Evolutionary conservation across 179 eudicot species (phyloP).

Genomic region (Beta lomatogona): DNA sequence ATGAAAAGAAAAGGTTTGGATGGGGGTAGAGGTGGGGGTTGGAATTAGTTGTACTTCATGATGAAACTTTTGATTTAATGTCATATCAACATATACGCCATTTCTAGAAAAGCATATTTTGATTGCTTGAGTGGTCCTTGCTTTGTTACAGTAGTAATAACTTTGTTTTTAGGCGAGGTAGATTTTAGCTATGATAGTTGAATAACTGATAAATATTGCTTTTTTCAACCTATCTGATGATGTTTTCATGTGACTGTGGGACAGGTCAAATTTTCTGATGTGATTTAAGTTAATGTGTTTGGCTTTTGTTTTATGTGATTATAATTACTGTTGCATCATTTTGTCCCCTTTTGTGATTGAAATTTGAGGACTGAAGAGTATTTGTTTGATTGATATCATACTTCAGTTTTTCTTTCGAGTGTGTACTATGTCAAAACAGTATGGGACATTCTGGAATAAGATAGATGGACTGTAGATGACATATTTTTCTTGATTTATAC

Average conservation of each 20-base stretch:
- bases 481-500: neutral
- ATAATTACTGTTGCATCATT: neutral
- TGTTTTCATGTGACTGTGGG: conserved; percentile 25
- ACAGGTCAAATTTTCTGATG: neutral
- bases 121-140: neutral
- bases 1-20: conserved; percentile 13
- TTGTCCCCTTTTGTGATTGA: neutral
- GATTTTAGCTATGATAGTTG: conserved; percentile 12
- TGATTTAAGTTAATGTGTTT: neutral
- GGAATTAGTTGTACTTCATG: conserved; percentile 10
- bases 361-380: neutral
- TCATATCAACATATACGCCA: conserved; percentile 19
- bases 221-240: conserved; percentile 24
- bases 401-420: no score
- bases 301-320: conserved; percentile 6
- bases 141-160: neutral
- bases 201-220: neutral
- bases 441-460: no score
- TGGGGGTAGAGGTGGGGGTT: conserved; percentile 15
- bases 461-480: no score
- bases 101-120: conserved; percentile 8
- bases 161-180: neutral
- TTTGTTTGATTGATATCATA: neutral
- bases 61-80: conserved; percentile 5
- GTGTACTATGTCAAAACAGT: no score